Evolutionary conservation across 345 rosid genomes (phyloP), one percentile per base, ranked within the genome.

Genomic region (Hibiscus tridactylites): DNA sequence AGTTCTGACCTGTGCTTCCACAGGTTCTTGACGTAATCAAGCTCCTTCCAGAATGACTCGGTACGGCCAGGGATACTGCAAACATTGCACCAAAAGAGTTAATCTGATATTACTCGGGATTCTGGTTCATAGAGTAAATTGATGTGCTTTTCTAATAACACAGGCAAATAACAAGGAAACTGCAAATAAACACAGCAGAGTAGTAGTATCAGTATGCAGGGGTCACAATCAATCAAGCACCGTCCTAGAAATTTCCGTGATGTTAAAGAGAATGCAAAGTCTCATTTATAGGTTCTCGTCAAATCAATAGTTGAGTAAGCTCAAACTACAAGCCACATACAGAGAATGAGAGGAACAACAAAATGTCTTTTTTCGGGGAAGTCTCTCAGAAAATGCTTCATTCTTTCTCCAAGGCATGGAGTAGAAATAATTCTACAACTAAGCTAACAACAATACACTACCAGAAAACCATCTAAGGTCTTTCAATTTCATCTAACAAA

Each of bases 1-100:
- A 92, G 73, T n/a, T 82, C 90, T 1, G 80, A 77, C 71, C 83
- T 85, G 77, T 84, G 82, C 84, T 84, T 92, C 95, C 92, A 92
- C 33, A 88, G 46, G 64, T 82, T 76, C 84, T 87, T 92, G 37
- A 81, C 76, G 26, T 77, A 79, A 72, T 90, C 94, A 61, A 87
- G 61, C 75, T 92, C 95, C 87, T 90, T 92, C 94, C 85, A 77
- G 73, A 90, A 84, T 56, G 95, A 72, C 79, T 90, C 96, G 10
- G n/a, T 39, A 15, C 92, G 92, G 24, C 76, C 78, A 12, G 92
- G 97, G 71, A 92, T 78, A 77, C 94, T 92, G 88, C 72, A 57
- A 73, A 72, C 44, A 35, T 59, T 68, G 42, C 46, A 49, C 11
- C 71, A 47, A 49, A 15, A 16, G 58, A 15, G 59, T 28, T 67